phyloP scores from a whole-genome alignment of 768 basidiomycete genomes.

The Boletus rex-veris region DNA sequence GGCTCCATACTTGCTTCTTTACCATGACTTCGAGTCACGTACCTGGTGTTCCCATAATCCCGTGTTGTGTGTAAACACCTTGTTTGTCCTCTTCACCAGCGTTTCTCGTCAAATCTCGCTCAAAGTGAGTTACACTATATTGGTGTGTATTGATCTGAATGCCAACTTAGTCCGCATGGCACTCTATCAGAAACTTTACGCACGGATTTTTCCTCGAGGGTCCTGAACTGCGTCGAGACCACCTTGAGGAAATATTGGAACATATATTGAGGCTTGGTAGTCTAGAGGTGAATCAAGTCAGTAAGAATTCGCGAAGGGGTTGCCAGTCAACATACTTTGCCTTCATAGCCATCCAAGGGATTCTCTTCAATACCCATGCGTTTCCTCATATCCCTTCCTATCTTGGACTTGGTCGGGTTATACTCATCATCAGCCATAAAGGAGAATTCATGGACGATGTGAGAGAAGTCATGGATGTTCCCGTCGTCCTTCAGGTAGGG shows the following conservation, averaged over 20 bases:
- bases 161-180: slow-evolving; percentile 4
- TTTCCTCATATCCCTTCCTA: slow-evolving; percentile 60
- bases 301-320: not conserved
- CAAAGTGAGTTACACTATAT: slow-evolving; percentile 95
- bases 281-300: slow-evolving; percentile 39
- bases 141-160: slow-evolving; percentile 81
- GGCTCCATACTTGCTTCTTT: not conserved
- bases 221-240: slow-evolving; percentile 90
- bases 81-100: slow-evolving; percentile 52
- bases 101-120: slow-evolving; percentile 79
- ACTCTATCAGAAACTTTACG: slow-evolving; percentile 21
- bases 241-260: slow-evolving; percentile 99
- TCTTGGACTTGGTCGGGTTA: slow-evolving; percentile 59
- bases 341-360: slow-evolving; percentile 70
- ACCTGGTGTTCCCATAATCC: slow-evolving; percentile 69
- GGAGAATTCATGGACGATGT: slow-evolving; percentile 73
- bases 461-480: slow-evolving; percentile 91
- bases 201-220: slow-evolving; percentile 70
- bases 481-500: slow-evolving; percentile 90
- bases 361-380: slow-evolving; percentile 70
- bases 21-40: slow-evolving; percentile 1
- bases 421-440: slow-evolving; percentile 85
- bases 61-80: slow-evolving; percentile 73
- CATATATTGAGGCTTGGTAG: slow-evolving; percentile 82
- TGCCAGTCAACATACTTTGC: slow-evolving; percentile 43